Evolutionary conservation across 2,329 filamentous ascomycete genomes (phyloP).

Genomic region (Tolypocladium paradoxum): DNA sequence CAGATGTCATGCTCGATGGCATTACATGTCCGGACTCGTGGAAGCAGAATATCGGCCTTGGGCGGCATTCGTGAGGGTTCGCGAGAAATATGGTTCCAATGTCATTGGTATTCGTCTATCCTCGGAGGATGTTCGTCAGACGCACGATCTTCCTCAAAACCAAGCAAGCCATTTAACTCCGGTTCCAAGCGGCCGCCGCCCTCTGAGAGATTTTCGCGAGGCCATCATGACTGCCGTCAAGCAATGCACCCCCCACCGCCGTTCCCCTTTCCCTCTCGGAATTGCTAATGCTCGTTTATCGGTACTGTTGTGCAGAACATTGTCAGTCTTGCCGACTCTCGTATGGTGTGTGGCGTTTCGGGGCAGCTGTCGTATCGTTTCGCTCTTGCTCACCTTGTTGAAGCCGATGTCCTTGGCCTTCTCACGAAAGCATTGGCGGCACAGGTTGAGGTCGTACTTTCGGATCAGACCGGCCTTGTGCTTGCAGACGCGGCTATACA

Average conservation of each 20-base stretch:
- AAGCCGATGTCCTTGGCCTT: constrained; percentile 64
- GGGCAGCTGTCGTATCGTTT: no score
- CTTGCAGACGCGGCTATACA: constrained; percentile 57
- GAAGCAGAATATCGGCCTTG: background rate
- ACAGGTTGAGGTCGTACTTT: constrained; percentile 95
- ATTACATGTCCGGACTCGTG: background rate
- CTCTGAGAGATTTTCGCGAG: constrained; percentile 26
- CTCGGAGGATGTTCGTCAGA: constrained; percentile 30
- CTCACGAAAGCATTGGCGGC: constrained; percentile 71
- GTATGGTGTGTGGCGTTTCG: background rate
- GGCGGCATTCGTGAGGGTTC: background rate
- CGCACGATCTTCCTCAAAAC: constrained; percentile 30
- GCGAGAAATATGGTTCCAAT: constrained; percentile 14
- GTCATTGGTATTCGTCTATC: constrained; percentile 33
- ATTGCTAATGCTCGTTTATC: constrained; percentile 19
- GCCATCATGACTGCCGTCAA: constrained; percentile 14
- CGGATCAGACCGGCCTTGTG: constrained; percentile 98
- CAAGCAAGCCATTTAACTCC: constrained; percentile 36
- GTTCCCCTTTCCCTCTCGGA: constrained; percentile 7
- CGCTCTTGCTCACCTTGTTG: constrained; percentile 46
- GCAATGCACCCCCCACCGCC: constrained; percentile 13
- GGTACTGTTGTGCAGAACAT: constrained; percentile 19
- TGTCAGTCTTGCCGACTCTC: constrained; percentile 2
- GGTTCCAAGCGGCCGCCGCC: constrained; percentile 33
- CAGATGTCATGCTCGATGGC: background rate